These are phyloP conservation scores for Pleurotus platypus DNA, from an alignment of 768 basidiomycete species.

Conservation along the genomic window DNA sequence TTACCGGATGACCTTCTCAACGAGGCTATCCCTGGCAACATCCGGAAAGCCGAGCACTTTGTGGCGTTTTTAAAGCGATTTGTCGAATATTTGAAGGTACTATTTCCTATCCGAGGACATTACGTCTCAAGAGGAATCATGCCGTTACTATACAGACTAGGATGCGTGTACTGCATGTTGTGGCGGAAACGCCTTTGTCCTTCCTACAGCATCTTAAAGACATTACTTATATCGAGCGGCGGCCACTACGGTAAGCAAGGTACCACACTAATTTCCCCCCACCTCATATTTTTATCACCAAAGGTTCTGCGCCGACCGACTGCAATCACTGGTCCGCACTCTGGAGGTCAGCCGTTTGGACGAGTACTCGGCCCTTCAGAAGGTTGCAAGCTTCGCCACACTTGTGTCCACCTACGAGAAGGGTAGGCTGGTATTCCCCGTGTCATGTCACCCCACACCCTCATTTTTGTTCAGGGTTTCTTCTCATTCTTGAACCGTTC, in stretches of 20 bases:
- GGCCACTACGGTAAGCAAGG: conserved; percentile 74
- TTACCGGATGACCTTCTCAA: conserved; percentile 92
- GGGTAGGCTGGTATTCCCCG: conserved; percentile 41
- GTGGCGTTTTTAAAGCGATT: conserved; percentile 97
- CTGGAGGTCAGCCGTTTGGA: conserved; percentile 86
- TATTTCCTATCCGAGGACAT: neutral
- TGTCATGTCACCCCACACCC: neutral
- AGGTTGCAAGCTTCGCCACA: conserved; percentile 94
- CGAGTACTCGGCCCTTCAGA: conserved; percentile 89
- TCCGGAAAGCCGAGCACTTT: conserved; percentile 98
- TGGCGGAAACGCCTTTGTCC: conserved; percentile 95
- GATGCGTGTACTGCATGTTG: conserved; percentile 99
- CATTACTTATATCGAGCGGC: conserved; percentile 94
- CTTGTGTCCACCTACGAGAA: conserved; percentile 98
- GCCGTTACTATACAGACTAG: conserved; percentile 60
- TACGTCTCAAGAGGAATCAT: conserved; percentile 3
- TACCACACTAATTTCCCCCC: too few species aligned
- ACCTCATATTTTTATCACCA: neutral
- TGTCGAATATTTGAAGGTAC: conserved; percentile 96
- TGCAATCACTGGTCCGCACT: conserved; percentile 92
- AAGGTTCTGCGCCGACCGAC: conserved; percentile 94
- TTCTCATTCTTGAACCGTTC: conserved; percentile 95
- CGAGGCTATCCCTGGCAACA: conserved; percentile 97
- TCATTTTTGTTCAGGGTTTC: conserved; percentile 60
- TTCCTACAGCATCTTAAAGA: conserved; percentile 98